Evolutionary conservation across 495 filamentous ascomycete species (phyloP), one percentile per base, ranked within the genome.

Genomic region (Chaetomium cochliodes): DNA sequence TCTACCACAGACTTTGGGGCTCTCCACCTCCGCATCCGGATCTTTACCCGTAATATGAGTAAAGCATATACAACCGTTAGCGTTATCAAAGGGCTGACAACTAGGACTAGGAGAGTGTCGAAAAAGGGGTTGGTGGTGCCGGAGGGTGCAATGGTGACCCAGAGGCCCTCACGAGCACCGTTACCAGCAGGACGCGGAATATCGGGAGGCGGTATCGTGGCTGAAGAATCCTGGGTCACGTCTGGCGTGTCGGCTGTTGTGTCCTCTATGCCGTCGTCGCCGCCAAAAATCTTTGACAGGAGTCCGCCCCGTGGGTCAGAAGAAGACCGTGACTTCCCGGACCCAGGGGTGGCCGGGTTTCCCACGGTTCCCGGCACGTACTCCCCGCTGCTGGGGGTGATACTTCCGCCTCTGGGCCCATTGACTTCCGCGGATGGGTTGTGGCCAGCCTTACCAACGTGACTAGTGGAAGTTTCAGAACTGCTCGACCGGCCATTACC

Each of bases 1-100:
- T 97, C 93, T 37, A 98, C 93, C 1, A 98, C 88, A 13, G 91
- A 96, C 73, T 98, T 98, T 4, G 94, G 94, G 46, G 94, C 94
- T 69, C 94, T 86, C 94, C 94, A 98, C 65, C 94, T 84, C 67
- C 93, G 84, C 54, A 94, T 85, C 30, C 93, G 88, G 60, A 98
- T 93, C 60, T 92, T 90, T 28, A 92, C 93, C 50, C 96, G 90
- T 47, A 97, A 77, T 25, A 98, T 80, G 20, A 98, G 83, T 13
- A 98, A 83, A 47, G 91, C 87, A 73, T 98, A 98, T 2, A 98
- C 96, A 20, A 97, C 87, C 2, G 92, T 92, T 63, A 98, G 76
- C 1, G 94, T 98, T 60, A 98, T 87, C 9, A 98, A 77, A 6
- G 94, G 94, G 72, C 92, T 96, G 39, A 98, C 84, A 33, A 98